A percentile compares a stretch with the other conserved stretches of the same genome.
Conservation (phyloP, 306 rosid genomes). For the Hippophae gyantsensis region DNA sequence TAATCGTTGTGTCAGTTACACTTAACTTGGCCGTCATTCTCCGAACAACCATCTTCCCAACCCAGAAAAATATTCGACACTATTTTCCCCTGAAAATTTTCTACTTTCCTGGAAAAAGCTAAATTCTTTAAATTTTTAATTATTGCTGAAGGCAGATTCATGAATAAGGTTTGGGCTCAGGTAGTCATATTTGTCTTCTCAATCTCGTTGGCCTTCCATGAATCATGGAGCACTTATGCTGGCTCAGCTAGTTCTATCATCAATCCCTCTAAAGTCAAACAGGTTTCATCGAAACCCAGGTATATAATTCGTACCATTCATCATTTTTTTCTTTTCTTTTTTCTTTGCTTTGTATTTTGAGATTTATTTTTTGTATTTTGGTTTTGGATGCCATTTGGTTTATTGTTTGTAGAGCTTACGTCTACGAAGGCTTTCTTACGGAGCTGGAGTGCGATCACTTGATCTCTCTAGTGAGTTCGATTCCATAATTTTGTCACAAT, state of each 20-base stretch:
- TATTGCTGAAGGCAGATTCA: conserved; percentile 19
- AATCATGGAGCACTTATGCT: conserved; percentile 47
- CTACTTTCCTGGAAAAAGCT: conserved; percentile 14
- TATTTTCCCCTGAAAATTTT: conserved; percentile 1
- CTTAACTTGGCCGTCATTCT: too few relatives aligned
- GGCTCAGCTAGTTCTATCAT: conserved; percentile 75
- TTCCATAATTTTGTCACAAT: neutral
- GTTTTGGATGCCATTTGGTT: conserved; percentile 2
- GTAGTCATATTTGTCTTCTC: conserved; percentile 28
- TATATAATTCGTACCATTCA: conserved; percentile 17
- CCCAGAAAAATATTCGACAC: neutral
- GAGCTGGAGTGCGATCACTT: conserved; percentile 87
- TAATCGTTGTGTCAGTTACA: too few relatives aligned
- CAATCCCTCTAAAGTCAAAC: conserved; percentile 86
- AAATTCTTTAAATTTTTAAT: neutral
- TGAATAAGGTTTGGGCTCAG: conserved; percentile 27
- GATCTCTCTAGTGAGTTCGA: conserved; percentile 67
- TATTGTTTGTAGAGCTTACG: conserved; percentile 66
- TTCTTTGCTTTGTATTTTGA: neutral
- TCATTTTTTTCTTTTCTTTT: neutral
- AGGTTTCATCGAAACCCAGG: conserved; percentile 93
- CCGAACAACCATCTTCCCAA: too few relatives aligned
- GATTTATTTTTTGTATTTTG: neutral
- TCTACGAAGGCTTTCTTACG: conserved; percentile 78
- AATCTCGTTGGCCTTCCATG: conserved; percentile 21